Evolutionary conservation across 2,329 filamentous ascomycete species (phyloP).

Genomic region (Cryphonectria radicalis): DNA sequence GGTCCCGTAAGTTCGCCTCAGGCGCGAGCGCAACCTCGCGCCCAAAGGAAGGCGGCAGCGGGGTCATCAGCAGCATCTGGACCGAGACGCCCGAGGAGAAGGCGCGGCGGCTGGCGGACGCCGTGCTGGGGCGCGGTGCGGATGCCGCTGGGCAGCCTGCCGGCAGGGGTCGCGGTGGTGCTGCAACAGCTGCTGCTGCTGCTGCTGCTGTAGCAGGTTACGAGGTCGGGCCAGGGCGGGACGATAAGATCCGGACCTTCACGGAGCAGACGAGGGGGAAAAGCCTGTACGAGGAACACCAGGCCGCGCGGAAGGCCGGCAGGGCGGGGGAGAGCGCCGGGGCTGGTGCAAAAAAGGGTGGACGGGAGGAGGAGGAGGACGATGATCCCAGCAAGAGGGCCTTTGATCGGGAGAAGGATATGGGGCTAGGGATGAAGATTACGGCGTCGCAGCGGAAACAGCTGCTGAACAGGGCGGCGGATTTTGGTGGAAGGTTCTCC

Average conservation of each 20-base stretch:
- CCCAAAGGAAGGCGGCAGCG: slow-evolving; percentile 43
- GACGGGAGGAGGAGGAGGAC: slow-evolving; percentile 62
- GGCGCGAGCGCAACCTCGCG: slow-evolving; percentile 38
- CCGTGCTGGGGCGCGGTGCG: slow-evolving; percentile 74
- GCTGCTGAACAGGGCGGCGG: slow-evolving; percentile 76
- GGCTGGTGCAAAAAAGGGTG: slow-evolving; percentile 41
- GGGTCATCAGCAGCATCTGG: slow-evolving; percentile 74
- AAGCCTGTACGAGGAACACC: slow-evolving; percentile 65
- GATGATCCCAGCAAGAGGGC: slow-evolving; percentile 89
- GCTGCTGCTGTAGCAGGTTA: slow-evolving; percentile 37
- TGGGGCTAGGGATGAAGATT: slow-evolving; percentile 75
- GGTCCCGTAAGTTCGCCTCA: slow-evolving; percentile 81
- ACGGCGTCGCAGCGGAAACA: slow-evolving; percentile 75
- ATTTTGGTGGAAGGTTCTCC: slow-evolving; percentile 81
- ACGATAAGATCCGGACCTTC: slow-evolving; percentile 60
- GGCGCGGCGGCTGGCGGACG: slow-evolving; percentile 75
- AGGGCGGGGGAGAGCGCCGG: slow-evolving; percentile 24
- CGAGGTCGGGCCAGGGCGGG: slow-evolving; percentile 45
- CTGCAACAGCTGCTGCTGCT: too few relatives aligned
- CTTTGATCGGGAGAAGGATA: slow-evolving; percentile 94
- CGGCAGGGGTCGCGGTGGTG: slow-evolving; percentile 18
- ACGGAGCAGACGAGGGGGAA: slow-evolving; percentile 59
- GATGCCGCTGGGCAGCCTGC: slow-evolving; percentile 36
- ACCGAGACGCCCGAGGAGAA: slow-evolving; percentile 92
- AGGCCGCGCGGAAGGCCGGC: slow-evolving; percentile 41